phyloP scores from a whole-genome alignment of 768 basidiomycete genomes.

The Crucibulum laeve region DNA sequence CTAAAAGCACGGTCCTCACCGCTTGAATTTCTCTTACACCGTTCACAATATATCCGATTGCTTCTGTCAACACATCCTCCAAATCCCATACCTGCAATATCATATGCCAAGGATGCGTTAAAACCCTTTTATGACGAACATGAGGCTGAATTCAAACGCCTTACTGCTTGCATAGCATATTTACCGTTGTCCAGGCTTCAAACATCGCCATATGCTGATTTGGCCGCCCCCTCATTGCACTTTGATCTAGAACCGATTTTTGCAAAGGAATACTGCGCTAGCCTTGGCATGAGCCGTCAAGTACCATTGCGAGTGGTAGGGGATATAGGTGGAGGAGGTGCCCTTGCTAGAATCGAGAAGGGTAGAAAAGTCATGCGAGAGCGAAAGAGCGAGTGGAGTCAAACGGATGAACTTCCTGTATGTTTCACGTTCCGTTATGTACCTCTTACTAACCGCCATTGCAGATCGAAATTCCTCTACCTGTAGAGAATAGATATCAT shows the following conservation, averaged over 20 bases:
- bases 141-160: conserved; percentile 57
- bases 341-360: conserved; percentile 89
- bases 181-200: conserved; percentile 66
- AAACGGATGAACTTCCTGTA: conserved; percentile 86
- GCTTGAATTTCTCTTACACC: conserved; percentile 87
- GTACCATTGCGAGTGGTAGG: conserved; percentile 85
- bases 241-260: conserved; percentile 80
- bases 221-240: conserved; percentile 69
- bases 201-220: conserved; percentile 68
- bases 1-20: conserved; percentile 69
- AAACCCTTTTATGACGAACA: conserved; percentile 62
- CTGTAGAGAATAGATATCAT: conserved; percentile 87
- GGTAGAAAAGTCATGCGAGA: conserved; percentile 92
- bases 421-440: conserved; percentile 10
- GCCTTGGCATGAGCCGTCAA: conserved; percentile 84
- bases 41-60: conserved; percentile 83
- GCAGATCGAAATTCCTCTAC: conserved; percentile 91
- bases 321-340: conserved; percentile 90
- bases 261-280: conserved; percentile 84
- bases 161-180: conserved; percentile 67
- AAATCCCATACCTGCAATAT: conserved; percentile 54
- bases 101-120: conserved; percentile 70
- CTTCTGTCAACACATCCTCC: conserved; percentile 61
- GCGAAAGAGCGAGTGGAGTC: conserved; percentile 89
- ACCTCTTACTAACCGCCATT: conserved; percentile 3